Base-by-base conservation (phyloP, 1,284 basidiomycete species). In the Salmacisia buchloeana region DNA sequence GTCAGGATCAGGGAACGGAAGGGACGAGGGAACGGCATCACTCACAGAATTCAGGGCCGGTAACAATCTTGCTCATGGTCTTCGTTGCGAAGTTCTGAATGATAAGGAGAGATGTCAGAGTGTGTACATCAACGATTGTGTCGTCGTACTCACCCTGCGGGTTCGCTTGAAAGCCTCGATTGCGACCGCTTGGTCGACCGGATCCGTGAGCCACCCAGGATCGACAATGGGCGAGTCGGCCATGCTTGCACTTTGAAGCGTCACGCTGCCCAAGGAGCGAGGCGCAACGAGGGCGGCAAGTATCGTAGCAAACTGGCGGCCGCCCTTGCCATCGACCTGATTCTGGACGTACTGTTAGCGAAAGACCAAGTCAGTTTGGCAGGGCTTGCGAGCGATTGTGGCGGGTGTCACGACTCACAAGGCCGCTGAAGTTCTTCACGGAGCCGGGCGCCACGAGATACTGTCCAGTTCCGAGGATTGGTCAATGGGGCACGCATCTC, bases 221-320 rank as follows among this genome's bases (percentile, higher is more conserved):
- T 84, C 80, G 63, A 84, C 83, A 9, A 80, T 41, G 0, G 83
- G 83, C 3, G 80, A 67, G 43, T 83, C 82, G 57, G 74, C 81
- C 0, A 80, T 75, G 54, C 79, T 80, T 2, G 67, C 67, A 3
- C 79, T 80, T 45, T 71, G 69, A 34, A 84, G 69, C 3, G 71
- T 79, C 36, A 85, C 74, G 0, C 70, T 73, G 0, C 84, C 84
- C 5, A 63, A 41, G 25, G 74, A 77, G 35, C 65, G 62, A 0
- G 80, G 79, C 0, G 69, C 66, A 2, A 74, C 69, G 13, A 74
- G 61, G 2, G 72, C 72, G 0, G 69, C 65, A 15, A 74, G 66
- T 7, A 74, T 61, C 18, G 65, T 61, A 3, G 63, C 70, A 25
- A 64, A 74, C 18, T 66, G 64, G 6, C 9, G 21, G 5, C 70